These are phyloP conservation scores for Rhodosporidiobolus sp. DNA, from an alignment of 768 basidiomycete species.

Conservation along the genomic window DNA sequence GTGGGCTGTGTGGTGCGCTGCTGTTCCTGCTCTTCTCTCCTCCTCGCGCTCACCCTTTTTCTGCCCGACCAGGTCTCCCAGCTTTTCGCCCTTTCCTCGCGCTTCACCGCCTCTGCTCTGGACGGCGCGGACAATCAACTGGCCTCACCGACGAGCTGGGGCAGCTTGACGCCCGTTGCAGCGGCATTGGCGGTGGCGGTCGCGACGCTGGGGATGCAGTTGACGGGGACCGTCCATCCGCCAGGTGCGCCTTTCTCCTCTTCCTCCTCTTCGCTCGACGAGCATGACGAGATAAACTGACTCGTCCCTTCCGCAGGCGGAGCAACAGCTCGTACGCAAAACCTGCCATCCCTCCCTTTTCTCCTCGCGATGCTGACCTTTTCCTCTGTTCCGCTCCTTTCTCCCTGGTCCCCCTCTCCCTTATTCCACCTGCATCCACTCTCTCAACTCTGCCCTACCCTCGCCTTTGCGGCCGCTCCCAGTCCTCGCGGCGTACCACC, in stretches of 20 bases:
- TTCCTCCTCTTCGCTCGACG: rapidly evolving
- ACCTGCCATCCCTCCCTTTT: neutral
- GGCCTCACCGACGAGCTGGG: neutral
- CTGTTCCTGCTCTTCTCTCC: neutral
- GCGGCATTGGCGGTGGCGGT: slow-evolving; percentile 17
- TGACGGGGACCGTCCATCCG: slow-evolving; percentile 34
- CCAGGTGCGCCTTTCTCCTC: slow-evolving; percentile 5
- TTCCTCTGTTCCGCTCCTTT: neutral
- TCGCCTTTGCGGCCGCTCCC: neutral
- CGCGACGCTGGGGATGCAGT: slow-evolving; percentile 18
- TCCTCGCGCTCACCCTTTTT: neutral
- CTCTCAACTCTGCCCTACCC: neutral
- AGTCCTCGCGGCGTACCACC: slow-evolving; percentile 31
- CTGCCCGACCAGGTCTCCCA: slow-evolving; percentile 8
- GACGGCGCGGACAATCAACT: neutral
- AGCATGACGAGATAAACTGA: too few relatives aligned
- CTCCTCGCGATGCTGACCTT: neutral
- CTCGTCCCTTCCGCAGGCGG: neutral
- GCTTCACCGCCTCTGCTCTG: neutral
- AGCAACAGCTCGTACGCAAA: slow-evolving; percentile 14
- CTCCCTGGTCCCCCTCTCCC: neutral
- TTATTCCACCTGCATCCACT: neutral
- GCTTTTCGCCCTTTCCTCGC: slow-evolving; percentile 17
- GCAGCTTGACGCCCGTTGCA: slow-evolving; percentile 8
- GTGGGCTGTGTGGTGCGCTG: slow-evolving; percentile 22